Evolutionary conservation across 306 rosid species (phyloP).

Genomic region (Malus domestica): DNA sequence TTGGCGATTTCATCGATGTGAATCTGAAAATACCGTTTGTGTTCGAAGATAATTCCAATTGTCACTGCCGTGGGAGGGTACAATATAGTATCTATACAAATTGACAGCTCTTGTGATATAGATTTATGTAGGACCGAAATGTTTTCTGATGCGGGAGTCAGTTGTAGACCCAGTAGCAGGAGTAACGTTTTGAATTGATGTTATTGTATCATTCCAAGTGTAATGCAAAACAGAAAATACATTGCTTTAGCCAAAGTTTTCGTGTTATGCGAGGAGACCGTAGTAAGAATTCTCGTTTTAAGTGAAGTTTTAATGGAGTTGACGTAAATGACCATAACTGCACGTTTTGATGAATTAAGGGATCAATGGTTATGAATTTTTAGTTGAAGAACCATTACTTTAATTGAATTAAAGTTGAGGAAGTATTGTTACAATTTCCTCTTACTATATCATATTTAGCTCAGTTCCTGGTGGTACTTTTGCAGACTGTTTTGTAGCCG

Average conservation of each 20-base stretch:
- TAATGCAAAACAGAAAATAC: neutral
- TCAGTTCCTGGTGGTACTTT: too few relatives aligned
- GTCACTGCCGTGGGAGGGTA: neutral
- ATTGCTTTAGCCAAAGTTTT: neutral
- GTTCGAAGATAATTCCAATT: slow-evolving; percentile 15
- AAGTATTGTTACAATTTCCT: too few relatives aligned
- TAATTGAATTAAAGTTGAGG: too few relatives aligned
- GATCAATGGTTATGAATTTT: too few relatives aligned
- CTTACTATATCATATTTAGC: too few relatives aligned
- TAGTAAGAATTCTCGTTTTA: neutral
- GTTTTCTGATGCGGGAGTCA: neutral
- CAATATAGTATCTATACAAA: neutral
- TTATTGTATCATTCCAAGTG: neutral
- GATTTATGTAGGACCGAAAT: neutral
- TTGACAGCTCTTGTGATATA: neutral
- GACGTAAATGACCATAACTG: too few relatives aligned
- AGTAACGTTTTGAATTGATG: neutral
- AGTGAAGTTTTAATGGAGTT: too few relatives aligned
- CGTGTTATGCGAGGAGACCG: neutral
- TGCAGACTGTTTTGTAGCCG: too few relatives aligned
- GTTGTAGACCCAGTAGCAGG: neutral
- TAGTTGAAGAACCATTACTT: too few relatives aligned
- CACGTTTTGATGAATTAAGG: too few relatives aligned
- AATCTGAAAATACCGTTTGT: slow-evolving; percentile 9
- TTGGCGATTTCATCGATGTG: slow-evolving; percentile 15